Percentiles rank a stretch among this genome's conserved stretches.
Evolutionary conservation across 2,329 filamentous ascomycete species (phyloP).

Genomic region (Ascochyta koolunga): DNA sequence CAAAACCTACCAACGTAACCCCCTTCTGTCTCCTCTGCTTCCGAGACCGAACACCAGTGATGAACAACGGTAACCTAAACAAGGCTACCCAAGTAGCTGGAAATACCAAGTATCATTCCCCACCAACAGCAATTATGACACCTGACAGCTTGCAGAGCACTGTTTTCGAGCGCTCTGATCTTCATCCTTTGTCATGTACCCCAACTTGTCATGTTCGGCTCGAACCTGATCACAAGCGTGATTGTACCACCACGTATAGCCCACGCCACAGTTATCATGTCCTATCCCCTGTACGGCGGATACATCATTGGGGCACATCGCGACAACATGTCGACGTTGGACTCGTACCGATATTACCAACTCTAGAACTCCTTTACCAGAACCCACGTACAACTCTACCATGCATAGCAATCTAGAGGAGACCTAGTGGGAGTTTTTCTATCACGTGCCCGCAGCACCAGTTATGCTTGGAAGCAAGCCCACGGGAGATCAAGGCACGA

Average conservation of each 20-base stretch:
- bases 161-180: not conserved
- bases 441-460: too few relatives aligned
- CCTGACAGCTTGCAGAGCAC: not conserved
- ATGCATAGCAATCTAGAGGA: not conserved
- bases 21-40: too few relatives aligned
- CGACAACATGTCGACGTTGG: not conserved
- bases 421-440: too few relatives aligned
- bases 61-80: too few relatives aligned
- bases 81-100: not conserved
- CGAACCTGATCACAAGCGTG: not conserved
- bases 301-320: not conserved
- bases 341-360: not conserved
- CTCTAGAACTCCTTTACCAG: not conserved
- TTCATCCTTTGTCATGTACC: constrained; percentile 1
- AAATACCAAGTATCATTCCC: not conserved
- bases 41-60: too few relatives aligned
- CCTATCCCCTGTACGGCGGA: not conserved
- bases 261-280: not conserved
- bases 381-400: too few relatives aligned
- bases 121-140: not conserved
- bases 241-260: not conserved
- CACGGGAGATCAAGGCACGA: too few relatives aligned
- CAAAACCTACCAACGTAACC: too few relatives aligned
- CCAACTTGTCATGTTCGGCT: not conserved
- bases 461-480: too few relatives aligned